phyloP scores from a whole-genome alignment of 352 stramenopile genomes.

The Phytophthora cryptogea region DNA sequence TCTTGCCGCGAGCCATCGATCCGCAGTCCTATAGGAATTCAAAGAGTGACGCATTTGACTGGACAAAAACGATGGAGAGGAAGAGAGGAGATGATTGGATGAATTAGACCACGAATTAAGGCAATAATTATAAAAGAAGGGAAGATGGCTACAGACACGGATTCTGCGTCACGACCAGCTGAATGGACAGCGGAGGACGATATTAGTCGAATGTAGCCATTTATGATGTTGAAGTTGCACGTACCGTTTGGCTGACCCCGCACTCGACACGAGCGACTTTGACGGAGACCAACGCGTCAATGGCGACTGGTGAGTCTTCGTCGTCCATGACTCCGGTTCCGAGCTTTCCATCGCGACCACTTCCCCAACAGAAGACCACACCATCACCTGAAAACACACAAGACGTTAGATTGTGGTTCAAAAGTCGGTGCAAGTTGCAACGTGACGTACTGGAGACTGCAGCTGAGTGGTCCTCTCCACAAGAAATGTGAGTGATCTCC shows the following conservation, averaged over 20 bases:
- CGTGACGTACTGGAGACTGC: conserved; percentile 58
- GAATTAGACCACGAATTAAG: not conserved
- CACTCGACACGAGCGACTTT: conserved; percentile 60
- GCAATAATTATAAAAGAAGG: not conserved
- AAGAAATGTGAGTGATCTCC: conserved; percentile 52
- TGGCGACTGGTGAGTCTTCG: conserved; percentile 48
- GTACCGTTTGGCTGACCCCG: conserved; percentile 63
- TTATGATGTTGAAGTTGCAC: conserved; percentile 14
- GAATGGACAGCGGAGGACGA: not conserved
- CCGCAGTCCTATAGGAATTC: not conserved
- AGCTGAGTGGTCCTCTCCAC: conserved; percentile 68
- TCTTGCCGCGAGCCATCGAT: conserved; percentile 75
- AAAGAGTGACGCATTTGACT: conserved; percentile 12
- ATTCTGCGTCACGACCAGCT: conserved; percentile 50
- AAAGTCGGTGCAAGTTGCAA: not conserved
- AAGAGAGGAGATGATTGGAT: conserved; percentile 12
- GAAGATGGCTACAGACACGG: conserved; percentile 29
- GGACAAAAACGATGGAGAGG: conserved; percentile 17
- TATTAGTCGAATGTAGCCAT: conserved; percentile 9
- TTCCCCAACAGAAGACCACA: conserved; percentile 72
- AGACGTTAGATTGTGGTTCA: conserved; percentile 1
- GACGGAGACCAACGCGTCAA: conserved; percentile 64
- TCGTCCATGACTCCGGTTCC: conserved; percentile 64
- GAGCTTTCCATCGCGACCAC: conserved; percentile 66
- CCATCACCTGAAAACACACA: conserved; percentile 45